A percentile compares a stretch with the other conserved stretches of the same genome.
phyloP scores from a whole-genome alignment of 352 stramenopile species.

The Phytophthora crassamura region DNA sequence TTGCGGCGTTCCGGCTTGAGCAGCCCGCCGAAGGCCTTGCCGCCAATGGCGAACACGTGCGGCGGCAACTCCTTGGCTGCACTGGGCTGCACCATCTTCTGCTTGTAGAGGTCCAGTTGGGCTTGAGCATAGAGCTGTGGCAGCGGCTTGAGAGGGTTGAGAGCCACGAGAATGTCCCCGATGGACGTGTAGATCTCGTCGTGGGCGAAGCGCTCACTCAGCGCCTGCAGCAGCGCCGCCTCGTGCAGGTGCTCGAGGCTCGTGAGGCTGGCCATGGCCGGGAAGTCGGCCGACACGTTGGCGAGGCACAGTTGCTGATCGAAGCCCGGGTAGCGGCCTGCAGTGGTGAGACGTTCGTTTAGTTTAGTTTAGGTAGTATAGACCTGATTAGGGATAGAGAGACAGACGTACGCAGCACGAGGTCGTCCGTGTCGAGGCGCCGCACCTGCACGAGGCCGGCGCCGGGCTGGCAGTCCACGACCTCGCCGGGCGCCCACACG shows the following conservation, averaged over 20 bases:
- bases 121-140: conserved; percentile 61
- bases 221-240: conserved; percentile 79
- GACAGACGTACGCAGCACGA: conserved; percentile 47
- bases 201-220: conserved; percentile 74
- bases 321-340: conserved; percentile 39
- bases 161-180: conserved; percentile 82
- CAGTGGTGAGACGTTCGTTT: not conserved
- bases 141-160: conserved; percentile 87
- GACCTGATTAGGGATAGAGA: not conserved
- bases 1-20: conserved; percentile 54
- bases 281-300: conserved; percentile 70
- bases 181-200: conserved; percentile 91
- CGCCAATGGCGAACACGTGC: conserved; percentile 93
- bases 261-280: conserved; percentile 69
- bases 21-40: conserved; percentile 83
- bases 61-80: conserved; percentile 50
- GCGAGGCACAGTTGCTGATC: conserved; percentile 67
- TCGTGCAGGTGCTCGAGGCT: conserved; percentile 86
- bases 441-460: conserved; percentile 53
- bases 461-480: conserved; percentile 71
- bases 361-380: conserved; percentile 14
- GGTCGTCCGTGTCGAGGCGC: conserved; percentile 40
- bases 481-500: conserved; percentile 73
- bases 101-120: conserved; percentile 76
- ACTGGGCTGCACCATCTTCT: conserved; percentile 37